Evolutionary conservation across 169 alveolate species (phyloP).

Genomic region (Cryptosporidium ryanae): DNA sequence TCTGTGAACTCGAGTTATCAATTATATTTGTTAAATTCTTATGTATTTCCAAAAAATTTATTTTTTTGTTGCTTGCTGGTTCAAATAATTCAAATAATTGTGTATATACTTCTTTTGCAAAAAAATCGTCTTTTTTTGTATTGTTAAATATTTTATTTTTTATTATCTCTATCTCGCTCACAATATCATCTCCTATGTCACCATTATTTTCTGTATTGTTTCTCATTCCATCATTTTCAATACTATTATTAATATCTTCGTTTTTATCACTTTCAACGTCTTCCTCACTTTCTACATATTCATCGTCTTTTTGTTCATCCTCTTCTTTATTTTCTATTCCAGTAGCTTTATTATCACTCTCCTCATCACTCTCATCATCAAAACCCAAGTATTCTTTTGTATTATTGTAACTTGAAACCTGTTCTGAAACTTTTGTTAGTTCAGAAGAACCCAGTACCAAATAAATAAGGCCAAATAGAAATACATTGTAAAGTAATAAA

Average conservation of each 20-base stretch:
- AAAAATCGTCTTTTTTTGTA: conserved; percentile 24
- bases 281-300: neutral
- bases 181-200: neutral
- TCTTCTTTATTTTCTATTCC: neutral
- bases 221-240: neutral
- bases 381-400: neutral
- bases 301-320: neutral
- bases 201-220: neutral
- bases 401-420: neutral
- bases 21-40: conserved; percentile 22
- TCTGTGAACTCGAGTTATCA: conserved; percentile 10
- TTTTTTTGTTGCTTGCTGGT: conserved; percentile 43
- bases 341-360: neutral
- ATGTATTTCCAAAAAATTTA: conserved; percentile 33
- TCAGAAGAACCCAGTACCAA: too few relatives aligned
- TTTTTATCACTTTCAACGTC: neutral
- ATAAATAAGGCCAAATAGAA: too few relatives aligned
- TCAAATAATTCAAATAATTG: conserved; percentile 41
- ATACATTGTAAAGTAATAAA: too few relatives aligned
- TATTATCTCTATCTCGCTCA: neutral
- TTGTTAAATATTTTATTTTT: neutral
- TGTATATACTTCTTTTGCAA: conserved; percentile 23
- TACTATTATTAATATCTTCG: neutral
- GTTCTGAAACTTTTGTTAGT: neutral
- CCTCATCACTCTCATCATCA: conserved; percentile 63